Evolutionary conservation across 768 basidiomycete genomes (phyloP).

Genomic region (Mycena latifolia): DNA sequence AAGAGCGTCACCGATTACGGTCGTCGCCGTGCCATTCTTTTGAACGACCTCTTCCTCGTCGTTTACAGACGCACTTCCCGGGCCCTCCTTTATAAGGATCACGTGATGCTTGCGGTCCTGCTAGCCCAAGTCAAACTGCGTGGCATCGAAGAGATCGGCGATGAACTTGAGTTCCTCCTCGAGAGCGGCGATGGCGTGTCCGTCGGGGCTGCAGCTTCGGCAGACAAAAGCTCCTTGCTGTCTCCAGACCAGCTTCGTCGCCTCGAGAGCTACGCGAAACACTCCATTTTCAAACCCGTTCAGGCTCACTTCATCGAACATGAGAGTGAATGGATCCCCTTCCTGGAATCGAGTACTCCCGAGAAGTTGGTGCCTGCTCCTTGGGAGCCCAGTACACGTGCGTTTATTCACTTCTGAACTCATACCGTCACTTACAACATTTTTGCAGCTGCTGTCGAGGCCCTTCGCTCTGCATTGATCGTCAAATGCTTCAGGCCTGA

Average conservation of each 20-base stretch:
- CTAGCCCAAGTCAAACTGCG: conserved; percentile 91
- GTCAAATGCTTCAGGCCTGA: conserved; percentile 96
- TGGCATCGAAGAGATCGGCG: conserved; percentile 80
- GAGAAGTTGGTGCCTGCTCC: conserved; percentile 80
- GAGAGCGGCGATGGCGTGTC: conserved; percentile 83
- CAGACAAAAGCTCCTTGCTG: conserved; percentile 61
- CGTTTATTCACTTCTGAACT: conserved; percentile 45
- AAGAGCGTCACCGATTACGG: conserved; percentile 80
- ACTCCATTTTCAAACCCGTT: conserved; percentile 84
- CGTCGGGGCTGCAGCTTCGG: conserved; percentile 47
- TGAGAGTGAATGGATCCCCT: conserved; percentile 76
- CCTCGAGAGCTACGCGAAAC: conserved; percentile 77
- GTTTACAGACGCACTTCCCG: conserved; percentile 92
- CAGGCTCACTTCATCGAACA: conserved; percentile 70
- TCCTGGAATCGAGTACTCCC: conserved; percentile 75
- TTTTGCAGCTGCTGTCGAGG: conserved; percentile 73
- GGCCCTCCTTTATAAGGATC: conserved; percentile 90
- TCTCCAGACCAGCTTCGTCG: conserved; percentile 77
- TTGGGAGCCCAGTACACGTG: conserved; percentile 85
- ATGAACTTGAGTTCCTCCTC: conserved; percentile 93
- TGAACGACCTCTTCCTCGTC: conserved; percentile 90
- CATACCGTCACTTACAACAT: conserved; percentile 25
- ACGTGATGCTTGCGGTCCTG: conserved; percentile 90
- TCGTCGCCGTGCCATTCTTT: conserved; percentile 80
- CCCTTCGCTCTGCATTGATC: conserved; percentile 80